Conservation (phyloP, 148 eudicot genomes). For the Diospyros lotus region DNA sequence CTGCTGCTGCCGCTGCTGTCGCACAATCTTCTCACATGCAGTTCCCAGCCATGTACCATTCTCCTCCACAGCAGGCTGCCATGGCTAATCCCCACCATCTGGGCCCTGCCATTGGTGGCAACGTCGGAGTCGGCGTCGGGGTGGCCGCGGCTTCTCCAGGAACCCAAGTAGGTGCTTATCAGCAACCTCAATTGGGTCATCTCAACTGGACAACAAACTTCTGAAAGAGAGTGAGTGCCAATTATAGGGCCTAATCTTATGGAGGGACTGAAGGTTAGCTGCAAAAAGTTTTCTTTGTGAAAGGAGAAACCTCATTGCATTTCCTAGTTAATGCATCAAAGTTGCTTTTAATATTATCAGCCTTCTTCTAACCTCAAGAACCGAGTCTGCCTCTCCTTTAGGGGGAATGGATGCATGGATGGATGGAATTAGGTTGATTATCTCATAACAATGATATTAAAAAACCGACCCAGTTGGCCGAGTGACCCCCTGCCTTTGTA, state of each 20-base stretch:
- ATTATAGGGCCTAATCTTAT: slow-evolving; percentile 6
- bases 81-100: slow-evolving; percentile 71
- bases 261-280: slow-evolving; percentile 19
- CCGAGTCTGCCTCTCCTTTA: not conserved
- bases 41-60: slow-evolving; percentile 74
- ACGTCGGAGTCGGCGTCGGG: slow-evolving; percentile 61
- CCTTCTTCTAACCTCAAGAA: not conserved
- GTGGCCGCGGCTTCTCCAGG: slow-evolving; percentile 47
- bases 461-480: too few relatives aligned
- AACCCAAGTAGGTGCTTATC: slow-evolving; percentile 64
- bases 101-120: slow-evolving; percentile 48
- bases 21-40: slow-evolving; percentile 75
- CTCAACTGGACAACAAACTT: slow-evolving; percentile 71
- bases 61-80: slow-evolving; percentile 44
- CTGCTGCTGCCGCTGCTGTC: slow-evolving; percentile 49
- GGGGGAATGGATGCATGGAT: not conserved
- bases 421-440: too few relatives aligned
- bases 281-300: slow-evolving; percentile 31
- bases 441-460: too few relatives aligned
- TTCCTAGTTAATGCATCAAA: slow-evolving; percentile 36
- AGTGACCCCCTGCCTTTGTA: too few relatives aligned
- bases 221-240: slow-evolving; percentile 23
- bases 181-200: slow-evolving; percentile 76
- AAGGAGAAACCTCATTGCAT: slow-evolving; percentile 12
- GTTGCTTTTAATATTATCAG: slow-evolving; percentile 3